Conservation (phyloP, 352 stramenopile genomes). For the Globisporangium yorkense region DNA sequence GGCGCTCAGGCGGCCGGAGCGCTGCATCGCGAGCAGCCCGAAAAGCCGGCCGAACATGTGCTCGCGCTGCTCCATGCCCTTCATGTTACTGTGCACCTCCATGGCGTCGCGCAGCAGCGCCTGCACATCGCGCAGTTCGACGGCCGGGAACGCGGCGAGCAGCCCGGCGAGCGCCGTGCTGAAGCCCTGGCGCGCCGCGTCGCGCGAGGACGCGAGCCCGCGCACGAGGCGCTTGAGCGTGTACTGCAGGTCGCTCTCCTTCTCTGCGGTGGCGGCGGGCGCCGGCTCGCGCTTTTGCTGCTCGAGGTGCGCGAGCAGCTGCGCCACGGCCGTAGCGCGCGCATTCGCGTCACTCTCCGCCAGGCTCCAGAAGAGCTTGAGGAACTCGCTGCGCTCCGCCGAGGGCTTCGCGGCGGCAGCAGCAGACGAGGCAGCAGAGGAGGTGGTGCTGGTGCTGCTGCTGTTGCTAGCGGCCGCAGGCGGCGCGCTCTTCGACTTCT, state of each 20-base stretch:
- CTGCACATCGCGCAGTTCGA: conserved; percentile 47
- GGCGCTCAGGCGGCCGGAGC: conserved; percentile 50
- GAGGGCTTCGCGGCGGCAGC: conserved; percentile 8
- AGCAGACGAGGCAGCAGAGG: neutral
- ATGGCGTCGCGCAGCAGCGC: conserved; percentile 65
- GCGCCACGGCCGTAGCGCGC: conserved; percentile 50
- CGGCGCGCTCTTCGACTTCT: neutral
- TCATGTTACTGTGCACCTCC: conserved; percentile 80
- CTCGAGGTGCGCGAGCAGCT: conserved; percentile 48
- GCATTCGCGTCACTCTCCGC: conserved; percentile 62
- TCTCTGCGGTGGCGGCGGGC: neutral
- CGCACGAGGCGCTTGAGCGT: conserved; percentile 89
- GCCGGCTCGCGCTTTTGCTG: conserved; percentile 17
- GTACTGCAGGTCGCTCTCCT: conserved; percentile 69
- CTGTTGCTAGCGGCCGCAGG: too few relatives aligned
- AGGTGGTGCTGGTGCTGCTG: neutral
- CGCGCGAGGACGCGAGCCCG: conserved; percentile 84
- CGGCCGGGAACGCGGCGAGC: conserved; percentile 38
- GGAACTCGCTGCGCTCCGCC: conserved; percentile 54
- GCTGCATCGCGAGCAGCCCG: conserved; percentile 76
- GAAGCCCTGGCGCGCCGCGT: conserved; percentile 87
- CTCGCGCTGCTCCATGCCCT: conserved; percentile 90
- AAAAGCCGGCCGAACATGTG: conserved; percentile 90
- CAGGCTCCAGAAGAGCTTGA: conserved; percentile 87
- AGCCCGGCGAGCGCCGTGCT: conserved; percentile 76